Evolutionary conservation across 164 flowering plant species (phyloP).

Genomic region (Vitis amurensis): DNA sequence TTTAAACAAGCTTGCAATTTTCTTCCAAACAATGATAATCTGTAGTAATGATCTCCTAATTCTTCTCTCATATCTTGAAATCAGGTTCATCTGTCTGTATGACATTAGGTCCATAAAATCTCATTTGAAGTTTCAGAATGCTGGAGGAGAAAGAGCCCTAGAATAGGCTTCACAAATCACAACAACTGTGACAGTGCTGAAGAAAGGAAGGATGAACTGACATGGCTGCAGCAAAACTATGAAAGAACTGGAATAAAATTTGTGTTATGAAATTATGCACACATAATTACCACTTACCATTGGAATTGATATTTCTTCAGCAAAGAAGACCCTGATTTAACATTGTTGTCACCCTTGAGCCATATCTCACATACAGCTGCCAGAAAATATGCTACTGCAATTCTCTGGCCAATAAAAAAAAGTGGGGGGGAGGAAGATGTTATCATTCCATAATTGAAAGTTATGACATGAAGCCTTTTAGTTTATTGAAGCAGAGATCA

Average conservation of each 20-base stretch:
- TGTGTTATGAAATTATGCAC: too few species aligned
- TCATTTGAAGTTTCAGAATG: neutral
- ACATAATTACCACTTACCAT: constrained; percentile 17
- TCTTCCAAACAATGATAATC: too few species aligned
- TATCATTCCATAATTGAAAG: neutral
- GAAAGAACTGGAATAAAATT: neutral
- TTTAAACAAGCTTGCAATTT: too few species aligned
- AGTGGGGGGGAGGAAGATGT: neutral
- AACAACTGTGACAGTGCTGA: neutral
- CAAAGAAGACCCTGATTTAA: constrained; percentile 37
- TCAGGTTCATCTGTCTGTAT: neutral
- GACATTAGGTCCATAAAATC: neutral
- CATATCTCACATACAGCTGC: constrained; percentile 81
- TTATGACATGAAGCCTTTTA: neutral
- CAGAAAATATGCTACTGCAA: constrained; percentile 62
- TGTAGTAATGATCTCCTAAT: too few species aligned
- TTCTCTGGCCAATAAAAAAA: constrained; percentile 46
- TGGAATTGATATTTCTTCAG: constrained; percentile 49
- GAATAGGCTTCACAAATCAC: neutral
- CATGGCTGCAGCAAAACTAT: neutral
- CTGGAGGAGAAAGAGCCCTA: neutral
- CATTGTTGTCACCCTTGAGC: constrained; percentile 46
- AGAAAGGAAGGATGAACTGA: neutral
- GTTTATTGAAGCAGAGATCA: neutral
- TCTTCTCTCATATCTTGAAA: too few species aligned